A percentile compares a stretch with the other conserved stretches of the same genome.
Conservation (phyloP, 2,329 filamentous ascomycete species). For the Fusarium torreyae region DNA sequence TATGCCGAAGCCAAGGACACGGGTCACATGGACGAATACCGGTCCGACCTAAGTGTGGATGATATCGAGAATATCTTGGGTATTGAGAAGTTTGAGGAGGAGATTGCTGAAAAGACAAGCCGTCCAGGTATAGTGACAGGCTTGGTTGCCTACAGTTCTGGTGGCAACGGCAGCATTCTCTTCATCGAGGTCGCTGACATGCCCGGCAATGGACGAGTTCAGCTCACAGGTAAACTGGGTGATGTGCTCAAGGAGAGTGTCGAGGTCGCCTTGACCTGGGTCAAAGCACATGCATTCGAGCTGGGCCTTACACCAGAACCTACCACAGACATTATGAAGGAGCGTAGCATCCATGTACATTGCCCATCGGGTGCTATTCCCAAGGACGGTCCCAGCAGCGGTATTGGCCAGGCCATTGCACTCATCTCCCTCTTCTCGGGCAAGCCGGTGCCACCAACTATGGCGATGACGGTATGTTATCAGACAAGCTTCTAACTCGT, state of each 20-base stretch:
- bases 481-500: constrained; percentile 39
- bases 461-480: constrained; percentile 88
- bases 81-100: constrained; percentile 94
- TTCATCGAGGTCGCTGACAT: constrained; percentile 99
- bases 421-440: constrained; percentile 91
- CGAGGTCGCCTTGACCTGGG: constrained; percentile 96
- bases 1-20: constrained; percentile 91
- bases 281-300: constrained; percentile 95
- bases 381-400: constrained; percentile 90
- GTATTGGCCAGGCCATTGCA: constrained; percentile 93
- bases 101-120: constrained; percentile 88
- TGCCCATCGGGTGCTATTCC: constrained; percentile 95
- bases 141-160: constrained; percentile 92
- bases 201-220: constrained; percentile 92
- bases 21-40: constrained; percentile 78
- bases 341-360: constrained; percentile 93
- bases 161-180: constrained; percentile 94
- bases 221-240: constrained; percentile 95
- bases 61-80: constrained; percentile 94
- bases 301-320: constrained; percentile 86
- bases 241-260: constrained; percentile 98
- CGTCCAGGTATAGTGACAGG: constrained; percentile 95
- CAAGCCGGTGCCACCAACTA: constrained; percentile 87
- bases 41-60: constrained; percentile 78
- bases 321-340: constrained; percentile 94